Conservation (phyloP, 768 basidiomycete species). For the Podaxis rugospora region DNA sequence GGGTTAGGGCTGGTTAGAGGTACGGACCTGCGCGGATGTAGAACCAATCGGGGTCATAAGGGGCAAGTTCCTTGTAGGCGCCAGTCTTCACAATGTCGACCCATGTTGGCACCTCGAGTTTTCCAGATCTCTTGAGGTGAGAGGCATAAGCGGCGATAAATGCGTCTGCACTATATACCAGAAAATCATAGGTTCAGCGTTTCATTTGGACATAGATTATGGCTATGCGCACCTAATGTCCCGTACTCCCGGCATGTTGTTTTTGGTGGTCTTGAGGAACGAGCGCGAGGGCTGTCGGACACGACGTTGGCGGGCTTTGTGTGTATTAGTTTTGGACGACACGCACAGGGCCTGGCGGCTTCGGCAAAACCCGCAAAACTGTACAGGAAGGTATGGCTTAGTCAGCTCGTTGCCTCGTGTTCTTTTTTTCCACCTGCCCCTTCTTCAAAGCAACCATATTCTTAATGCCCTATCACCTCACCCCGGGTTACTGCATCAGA, state of each 20-base stretch:
- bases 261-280: constrained; percentile 42
- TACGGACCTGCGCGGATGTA: constrained; percentile 94
- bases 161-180: constrained; percentile 68
- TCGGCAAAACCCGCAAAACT: constrained; percentile 38
- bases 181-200: constrained; percentile 18
- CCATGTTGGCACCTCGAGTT: constrained; percentile 99
- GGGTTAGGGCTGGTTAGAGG: not conserved
- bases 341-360: constrained; percentile 25
- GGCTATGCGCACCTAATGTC: constrained; percentile 56
- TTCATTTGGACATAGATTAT: constrained; percentile 3
- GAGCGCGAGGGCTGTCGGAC: constrained; percentile 39
- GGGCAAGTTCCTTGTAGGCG: constrained; percentile 95
- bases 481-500: not conserved
- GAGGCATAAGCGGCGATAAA: constrained; percentile 94
- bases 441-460: not conserved
- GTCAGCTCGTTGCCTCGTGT: constrained; percentile 16
- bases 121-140: constrained; percentile 97
- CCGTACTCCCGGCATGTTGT: constrained; percentile 78
- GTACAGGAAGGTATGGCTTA: constrained; percentile 32
- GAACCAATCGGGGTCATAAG: constrained; percentile 99
- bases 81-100: constrained; percentile 99
- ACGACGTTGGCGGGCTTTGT: constrained; percentile 46
- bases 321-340: constrained; percentile 35
- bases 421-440: not conserved
- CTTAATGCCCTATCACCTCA: not conserved